Evolutionary conservation across 2,329 filamentous ascomycete species (phyloP), one percentile per base, ranked within the genome.

Genomic region (Paramyrothecium sp.): DNA sequence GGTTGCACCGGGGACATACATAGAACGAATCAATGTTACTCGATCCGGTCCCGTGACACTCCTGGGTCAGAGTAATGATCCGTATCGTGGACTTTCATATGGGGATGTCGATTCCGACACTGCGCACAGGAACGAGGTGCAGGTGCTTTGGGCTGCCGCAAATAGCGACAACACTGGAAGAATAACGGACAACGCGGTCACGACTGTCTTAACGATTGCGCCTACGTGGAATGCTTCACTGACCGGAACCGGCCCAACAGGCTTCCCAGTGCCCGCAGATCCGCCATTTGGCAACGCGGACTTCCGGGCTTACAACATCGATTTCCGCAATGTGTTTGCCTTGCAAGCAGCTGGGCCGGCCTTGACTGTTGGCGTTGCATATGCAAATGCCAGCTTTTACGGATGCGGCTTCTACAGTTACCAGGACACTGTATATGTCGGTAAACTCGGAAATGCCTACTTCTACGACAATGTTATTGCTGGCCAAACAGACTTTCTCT

Each of bases 301-400:
- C 49, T 51, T 51, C 23, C 49, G 49, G 8, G 49, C 49, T 4
- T 51, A 51, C 49, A 51, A 51, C 17, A 51, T 51, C n/a, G 49
- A 51, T 23, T 51, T 51, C 49, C 49, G 49, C 7, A 51, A 51
- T 19, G 49, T 30, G 7, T 33, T 51, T 26, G 21, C 21, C 3
- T 22, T 23, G 16, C 49, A 33, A 10, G 49, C 49, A 20, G 49
- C 49, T 26, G 49, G 49, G 8, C 49, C 49, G 16, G 21, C 49
- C n/a, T 23, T 30, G 21, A 21, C 49, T 16, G 26, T 51, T 33
- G 49, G 22, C n/a, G 49, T 51, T 26, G 11, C 22, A 3, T 51
- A 51, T 17, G 49, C 49, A 33, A 51, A 51, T 51, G 49, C 49
- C 17, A n/a, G 49, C 49, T 51, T 51, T 20, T 51, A 51, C 19